A percentile compares a stretch with the other conserved stretches of the same genome.
phyloP scores from a whole-genome alignment of 108 stramenopile genomes.

The Pinguiococcus pyrenoidosus region DNA sequence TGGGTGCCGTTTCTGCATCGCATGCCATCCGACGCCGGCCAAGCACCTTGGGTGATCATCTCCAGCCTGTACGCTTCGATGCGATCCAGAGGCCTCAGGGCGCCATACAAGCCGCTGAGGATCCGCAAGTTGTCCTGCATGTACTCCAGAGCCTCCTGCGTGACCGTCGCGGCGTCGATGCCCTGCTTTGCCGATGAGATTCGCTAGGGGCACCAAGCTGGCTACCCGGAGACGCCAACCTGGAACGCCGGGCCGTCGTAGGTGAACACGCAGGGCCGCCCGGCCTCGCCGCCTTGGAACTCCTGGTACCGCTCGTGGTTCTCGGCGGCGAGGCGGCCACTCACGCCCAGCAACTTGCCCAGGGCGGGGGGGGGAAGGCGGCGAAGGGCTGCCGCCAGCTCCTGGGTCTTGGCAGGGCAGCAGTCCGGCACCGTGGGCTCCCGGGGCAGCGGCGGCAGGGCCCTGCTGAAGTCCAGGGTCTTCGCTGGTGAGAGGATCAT shows the following conservation, averaged over 20 bases:
- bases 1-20: too few species aligned
- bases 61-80: constrained; percentile 72
- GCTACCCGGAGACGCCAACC: too few species aligned
- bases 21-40: too few species aligned
- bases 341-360: constrained; percentile 31
- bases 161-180: constrained; percentile 30
- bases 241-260: constrained; percentile 64
- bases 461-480: constrained; percentile 32
- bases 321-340: constrained; percentile 25
- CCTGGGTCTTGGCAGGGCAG: constrained; percentile 13
- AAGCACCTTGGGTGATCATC: constrained; percentile 51
- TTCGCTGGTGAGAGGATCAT: constrained; percentile 54
- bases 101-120: constrained; percentile 64
- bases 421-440: constrained; percentile 8
- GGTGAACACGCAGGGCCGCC: constrained; percentile 34
- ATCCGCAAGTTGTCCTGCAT: constrained; percentile 51
- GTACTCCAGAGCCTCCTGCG: constrained; percentile 21
- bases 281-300: not conserved
- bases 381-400: constrained; percentile 31
- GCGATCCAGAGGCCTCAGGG: constrained; percentile 50
- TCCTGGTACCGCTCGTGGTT: constrained; percentile 14
- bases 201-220: too few species aligned
- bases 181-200: too few species aligned
- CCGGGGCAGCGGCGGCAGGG: not conserved
- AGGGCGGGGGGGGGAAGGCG: constrained; percentile 25